These are phyloP conservation scores for Trichoderma orchidacearum DNA, from an alignment of 495 filamentous ascomycete genomes.

Conservation along the genomic window DNA sequence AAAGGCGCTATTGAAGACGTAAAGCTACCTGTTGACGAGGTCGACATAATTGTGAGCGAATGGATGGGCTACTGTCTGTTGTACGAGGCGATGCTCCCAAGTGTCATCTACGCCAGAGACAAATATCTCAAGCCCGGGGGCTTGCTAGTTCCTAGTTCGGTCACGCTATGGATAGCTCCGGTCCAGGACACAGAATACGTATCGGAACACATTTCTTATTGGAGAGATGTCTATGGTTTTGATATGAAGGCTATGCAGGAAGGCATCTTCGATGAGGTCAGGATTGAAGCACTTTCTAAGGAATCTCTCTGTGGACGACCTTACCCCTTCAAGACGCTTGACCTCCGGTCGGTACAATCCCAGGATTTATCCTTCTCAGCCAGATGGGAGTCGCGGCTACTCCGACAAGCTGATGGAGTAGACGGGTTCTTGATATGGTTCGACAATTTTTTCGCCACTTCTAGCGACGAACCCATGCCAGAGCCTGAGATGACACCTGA, in stretches of 20 bases:
- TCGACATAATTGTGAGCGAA: conserved; percentile 98
- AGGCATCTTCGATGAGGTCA: conserved; percentile 69
- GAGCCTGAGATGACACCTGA: conserved; percentile 10
- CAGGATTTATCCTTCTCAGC: conserved; percentile 66
- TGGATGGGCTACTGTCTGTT: conserved; percentile 99
- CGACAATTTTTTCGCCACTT: conserved; percentile 61
- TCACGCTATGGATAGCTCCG: conserved; percentile 77
- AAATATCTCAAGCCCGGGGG: conserved; percentile 73
- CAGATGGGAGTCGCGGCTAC: conserved; percentile 38
- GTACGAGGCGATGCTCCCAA: conserved; percentile 97
- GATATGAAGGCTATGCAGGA: conserved; percentile 83
- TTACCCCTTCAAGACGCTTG: conserved; percentile 55
- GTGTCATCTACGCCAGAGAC: conserved; percentile 88
- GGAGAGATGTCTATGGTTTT: conserved; percentile 98
- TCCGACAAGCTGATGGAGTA: conserved; percentile 41
- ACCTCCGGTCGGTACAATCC: conserved; percentile 63
- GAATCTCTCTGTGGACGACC: conserved; percentile 69
- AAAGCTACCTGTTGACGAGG: conserved; percentile 68
- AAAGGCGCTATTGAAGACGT: conserved; percentile 98
- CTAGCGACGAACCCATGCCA: conserved; percentile 7
- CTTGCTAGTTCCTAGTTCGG: conserved; percentile 83
- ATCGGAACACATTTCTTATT: conserved; percentile 83
- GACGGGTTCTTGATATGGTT: conserved; percentile 72
- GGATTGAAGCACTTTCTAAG: conserved; percentile 70
- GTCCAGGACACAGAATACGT: conserved; percentile 82